Conservation (phyloP, 2,329 filamentous ascomycete genomes). For the Cadophora sp. region DNA sequence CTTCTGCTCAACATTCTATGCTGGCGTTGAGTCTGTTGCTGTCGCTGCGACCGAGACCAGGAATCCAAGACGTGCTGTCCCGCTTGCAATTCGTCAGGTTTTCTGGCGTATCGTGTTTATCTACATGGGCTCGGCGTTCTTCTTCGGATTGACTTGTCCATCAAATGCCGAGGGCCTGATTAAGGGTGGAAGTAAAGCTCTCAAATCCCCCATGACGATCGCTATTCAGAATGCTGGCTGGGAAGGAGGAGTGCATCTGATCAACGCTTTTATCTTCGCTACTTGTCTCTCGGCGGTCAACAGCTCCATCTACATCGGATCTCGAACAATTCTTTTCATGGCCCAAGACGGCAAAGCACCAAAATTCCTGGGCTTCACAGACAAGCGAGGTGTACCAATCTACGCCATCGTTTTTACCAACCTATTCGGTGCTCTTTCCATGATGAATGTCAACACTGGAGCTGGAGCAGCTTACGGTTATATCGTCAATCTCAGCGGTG, state of each 20-base stretch:
- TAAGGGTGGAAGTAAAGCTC: slow-evolving; percentile 64
- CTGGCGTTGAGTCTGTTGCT: slow-evolving; percentile 67
- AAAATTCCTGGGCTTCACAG: slow-evolving; percentile 70
- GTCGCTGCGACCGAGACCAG: slow-evolving; percentile 61
- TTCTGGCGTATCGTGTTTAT: slow-evolving; percentile 92
- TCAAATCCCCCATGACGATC: slow-evolving; percentile 76
- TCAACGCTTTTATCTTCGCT: slow-evolving; percentile 79
- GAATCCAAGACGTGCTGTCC: slow-evolving; percentile 54
- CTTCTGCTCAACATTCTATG: slow-evolving; percentile 74
- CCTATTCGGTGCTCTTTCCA: slow-evolving; percentile 71
- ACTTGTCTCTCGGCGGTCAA: slow-evolving; percentile 77
- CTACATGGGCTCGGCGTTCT: slow-evolving; percentile 80
- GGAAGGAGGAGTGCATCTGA: slow-evolving; percentile 74
- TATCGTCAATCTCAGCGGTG: slow-evolving; percentile 73
- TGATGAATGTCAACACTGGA: slow-evolving; percentile 76
- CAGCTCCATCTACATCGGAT: slow-evolving; percentile 78
- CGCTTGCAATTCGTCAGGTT: slow-evolving; percentile 80
- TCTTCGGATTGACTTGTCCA: slow-evolving; percentile 77
- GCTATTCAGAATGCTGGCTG: slow-evolving; percentile 78
- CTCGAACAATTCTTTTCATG: slow-evolving; percentile 78
- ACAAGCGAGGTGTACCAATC: slow-evolving; percentile 65
- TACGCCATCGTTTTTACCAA: slow-evolving; percentile 73
- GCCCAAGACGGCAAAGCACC: slow-evolving; percentile 77
- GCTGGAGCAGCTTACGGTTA: slow-evolving; percentile 70
- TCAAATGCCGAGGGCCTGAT: slow-evolving; percentile 70